Percentiles rank a stretch among this genome's conserved stretches.
These are phyloP conservation scores for Scutellaria minor DNA, from an alignment of 257 asterid genomes.

Conservation along the genomic window DNA sequence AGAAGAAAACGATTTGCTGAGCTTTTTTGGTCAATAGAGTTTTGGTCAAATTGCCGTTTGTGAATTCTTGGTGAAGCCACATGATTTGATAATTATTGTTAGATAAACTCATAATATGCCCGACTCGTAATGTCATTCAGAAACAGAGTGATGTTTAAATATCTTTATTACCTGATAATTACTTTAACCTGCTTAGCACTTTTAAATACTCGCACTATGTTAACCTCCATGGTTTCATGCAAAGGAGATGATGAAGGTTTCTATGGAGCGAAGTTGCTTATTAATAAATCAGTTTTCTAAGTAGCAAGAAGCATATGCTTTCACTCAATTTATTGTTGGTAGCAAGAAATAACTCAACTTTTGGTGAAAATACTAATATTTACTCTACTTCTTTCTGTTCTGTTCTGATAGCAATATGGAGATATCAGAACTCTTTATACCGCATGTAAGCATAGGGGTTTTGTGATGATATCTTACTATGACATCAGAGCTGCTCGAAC, in stretches of 20 bases:
- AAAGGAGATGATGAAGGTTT: too few relatives aligned
- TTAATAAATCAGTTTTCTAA: too few relatives aligned
- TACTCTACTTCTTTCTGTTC: conserved; percentile 21
- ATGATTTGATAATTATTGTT: background rate
- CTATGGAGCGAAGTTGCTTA: too few relatives aligned
- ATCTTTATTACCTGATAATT: too few relatives aligned
- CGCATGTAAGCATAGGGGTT: conserved; percentile 97
- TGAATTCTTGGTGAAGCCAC: background rate
- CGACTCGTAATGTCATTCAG: background rate
- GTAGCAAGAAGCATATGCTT: too few relatives aligned
- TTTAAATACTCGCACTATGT: too few relatives aligned
- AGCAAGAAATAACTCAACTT: background rate
- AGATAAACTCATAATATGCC: background rate
- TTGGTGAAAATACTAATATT: conserved; percentile 32
- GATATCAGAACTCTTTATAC: conserved; percentile 95
- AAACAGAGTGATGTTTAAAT: background rate
- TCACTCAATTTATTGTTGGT: background rate
- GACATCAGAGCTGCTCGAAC: conserved; percentile 97
- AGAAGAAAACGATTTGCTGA: background rate
- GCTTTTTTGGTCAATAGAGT: background rate
- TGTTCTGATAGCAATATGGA: conserved; percentile 75
- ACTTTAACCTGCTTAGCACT: too few relatives aligned
- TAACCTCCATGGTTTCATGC: too few relatives aligned
- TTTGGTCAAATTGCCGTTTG: background rate
- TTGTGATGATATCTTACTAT: conserved; percentile 99